Base-by-base conservation (phyloP, 2,329 filamentous ascomycete genomes). In the Keithomyces neogunnii region DNA sequence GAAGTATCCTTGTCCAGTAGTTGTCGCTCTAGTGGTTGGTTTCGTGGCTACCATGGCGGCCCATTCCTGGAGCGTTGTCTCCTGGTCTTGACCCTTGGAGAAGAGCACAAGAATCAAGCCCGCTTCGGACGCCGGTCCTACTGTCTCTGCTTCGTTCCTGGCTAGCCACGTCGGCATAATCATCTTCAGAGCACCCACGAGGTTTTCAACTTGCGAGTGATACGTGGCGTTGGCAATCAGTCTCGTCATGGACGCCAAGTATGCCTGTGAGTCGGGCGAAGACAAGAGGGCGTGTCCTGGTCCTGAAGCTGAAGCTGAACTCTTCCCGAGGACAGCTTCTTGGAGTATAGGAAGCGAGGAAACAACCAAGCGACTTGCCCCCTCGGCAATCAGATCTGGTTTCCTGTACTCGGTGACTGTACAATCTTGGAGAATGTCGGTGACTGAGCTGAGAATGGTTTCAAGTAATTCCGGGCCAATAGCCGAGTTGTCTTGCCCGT, bases 301-400 rank as follows among this genome's bases (percentile, higher is more conserved):
- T 5, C 54, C 33, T 5, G 62, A 36, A 2, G 42, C 10, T 31
- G 56, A 43, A 6, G 44, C 45, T 3, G 55, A 50, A 4, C 48
- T 43, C 30, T 52, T 33, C 3, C 56, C 54, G 0, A 68, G 51
- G 3, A 65, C 50, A 3, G 62, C 60, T n/a, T 67, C 58, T 51
- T 78, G 70, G 2, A 81, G 59, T 1, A 77, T 50, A 0, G 79
- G 78, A 8, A 75, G 65, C 0, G 70, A 64, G 4, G 82, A 75
- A 5, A 78, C 70, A 9, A 85, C 70, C 1, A 88, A 70, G n/a
- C 70, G 72, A 57, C 80, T 77, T 11, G 75, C 73, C 0, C 81
- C 80, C 58, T 86, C 82, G 30, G 81, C 80, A 3, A 86, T 73
- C 28, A 87, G 71, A 52, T 88, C 85, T 0, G 81, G 82, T 29